Evolutionary conservation across 2,329 filamentous ascomycete species (phyloP).

Genomic region (Cladorrhinum sp.): DNA sequence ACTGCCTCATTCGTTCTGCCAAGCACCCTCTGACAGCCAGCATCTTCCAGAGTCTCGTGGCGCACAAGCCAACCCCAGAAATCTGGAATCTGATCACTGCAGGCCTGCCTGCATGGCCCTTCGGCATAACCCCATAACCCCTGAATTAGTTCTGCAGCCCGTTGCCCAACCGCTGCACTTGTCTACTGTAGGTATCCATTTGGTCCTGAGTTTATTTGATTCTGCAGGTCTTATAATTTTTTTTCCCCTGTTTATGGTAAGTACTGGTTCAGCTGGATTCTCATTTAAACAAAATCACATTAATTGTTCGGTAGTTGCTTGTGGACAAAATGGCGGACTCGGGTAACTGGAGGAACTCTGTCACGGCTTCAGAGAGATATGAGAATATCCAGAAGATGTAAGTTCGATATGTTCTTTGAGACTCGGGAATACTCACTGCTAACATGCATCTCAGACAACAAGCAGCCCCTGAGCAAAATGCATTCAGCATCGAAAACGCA

Average conservation of each 20-base stretch:
- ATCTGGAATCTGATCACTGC: not conserved
- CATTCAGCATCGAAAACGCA: conserved; percentile 64
- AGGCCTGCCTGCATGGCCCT: not conserved
- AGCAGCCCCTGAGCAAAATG: conserved; percentile 38
- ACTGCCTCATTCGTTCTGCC: not conserved
- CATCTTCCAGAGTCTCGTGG: not conserved
- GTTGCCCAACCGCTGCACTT: too few species aligned
- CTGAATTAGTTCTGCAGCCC: not conserved
- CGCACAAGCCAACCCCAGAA: not conserved
- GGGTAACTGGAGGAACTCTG: conserved; percentile 46
- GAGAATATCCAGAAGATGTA: conserved; percentile 62
- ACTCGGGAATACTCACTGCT: conserved; percentile 10
- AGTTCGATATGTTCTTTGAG: conserved; percentile 30
- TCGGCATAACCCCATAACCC: not conserved
- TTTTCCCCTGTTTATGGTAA: too few species aligned
- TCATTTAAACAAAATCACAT: not conserved
- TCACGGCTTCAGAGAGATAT: conserved; percentile 60
- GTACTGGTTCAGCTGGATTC: too few species aligned
- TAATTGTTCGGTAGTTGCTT: too few species aligned
- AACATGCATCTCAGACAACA: conserved; percentile 22
- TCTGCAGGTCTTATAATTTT: not conserved
- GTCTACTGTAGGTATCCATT: not conserved
- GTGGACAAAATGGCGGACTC: conserved; percentile 22
- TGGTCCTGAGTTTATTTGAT: not conserved
- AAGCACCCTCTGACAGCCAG: conserved; percentile 1